These are phyloP conservation scores for Glomus cerebriforme DNA, from an alignment of 192 early-diverging fungal species.

Conservation along the genomic window DNA sequence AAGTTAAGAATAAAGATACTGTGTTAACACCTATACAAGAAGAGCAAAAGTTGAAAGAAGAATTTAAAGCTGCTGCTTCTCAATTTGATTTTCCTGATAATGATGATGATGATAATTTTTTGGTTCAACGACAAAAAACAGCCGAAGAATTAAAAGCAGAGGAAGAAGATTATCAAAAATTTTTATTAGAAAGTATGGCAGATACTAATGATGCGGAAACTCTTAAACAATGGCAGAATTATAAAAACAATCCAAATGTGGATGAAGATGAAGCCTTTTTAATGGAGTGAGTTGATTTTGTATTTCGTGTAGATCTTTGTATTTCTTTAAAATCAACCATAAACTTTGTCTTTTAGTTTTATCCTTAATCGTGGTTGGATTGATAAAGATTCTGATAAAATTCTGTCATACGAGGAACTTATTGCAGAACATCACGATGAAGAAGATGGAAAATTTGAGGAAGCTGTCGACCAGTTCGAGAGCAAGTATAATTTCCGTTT, in stretches of 20 bases:
- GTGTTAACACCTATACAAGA: constrained; percentile 79
- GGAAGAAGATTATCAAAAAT: constrained; percentile 87
- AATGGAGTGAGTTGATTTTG: constrained; percentile 62
- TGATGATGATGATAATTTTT: constrained; percentile 68
- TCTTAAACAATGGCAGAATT: constrained; percentile 62
- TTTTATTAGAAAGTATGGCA: constrained; percentile 80
- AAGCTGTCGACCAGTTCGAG: constrained; percentile 86
- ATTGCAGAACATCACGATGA: constrained; percentile 58
- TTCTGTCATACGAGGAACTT: constrained; percentile 72
- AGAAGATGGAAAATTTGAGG: constrained; percentile 68
- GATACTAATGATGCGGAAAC: constrained; percentile 51
- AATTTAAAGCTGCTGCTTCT: constrained; percentile 59
- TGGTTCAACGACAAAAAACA: constrained; percentile 73
- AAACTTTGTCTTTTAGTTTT: constrained; percentile 55
- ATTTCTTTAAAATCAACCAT: background rate
- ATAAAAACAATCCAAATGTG: constrained; percentile 52
- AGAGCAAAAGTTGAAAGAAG: constrained; percentile 75
- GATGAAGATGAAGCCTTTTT: constrained; percentile 66
- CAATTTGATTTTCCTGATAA: constrained; percentile 41
- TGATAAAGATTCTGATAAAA: constrained; percentile 67
- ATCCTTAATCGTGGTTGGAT: constrained; percentile 95
- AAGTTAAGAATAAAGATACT: constrained; percentile 41
- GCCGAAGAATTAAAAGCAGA: constrained; percentile 78
- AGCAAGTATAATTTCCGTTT: constrained; percentile 91
- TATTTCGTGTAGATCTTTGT: background rate